Conservation (phyloP, 1,284 basidiomycete species). For the Heterobasidion irregulare region DNA sequence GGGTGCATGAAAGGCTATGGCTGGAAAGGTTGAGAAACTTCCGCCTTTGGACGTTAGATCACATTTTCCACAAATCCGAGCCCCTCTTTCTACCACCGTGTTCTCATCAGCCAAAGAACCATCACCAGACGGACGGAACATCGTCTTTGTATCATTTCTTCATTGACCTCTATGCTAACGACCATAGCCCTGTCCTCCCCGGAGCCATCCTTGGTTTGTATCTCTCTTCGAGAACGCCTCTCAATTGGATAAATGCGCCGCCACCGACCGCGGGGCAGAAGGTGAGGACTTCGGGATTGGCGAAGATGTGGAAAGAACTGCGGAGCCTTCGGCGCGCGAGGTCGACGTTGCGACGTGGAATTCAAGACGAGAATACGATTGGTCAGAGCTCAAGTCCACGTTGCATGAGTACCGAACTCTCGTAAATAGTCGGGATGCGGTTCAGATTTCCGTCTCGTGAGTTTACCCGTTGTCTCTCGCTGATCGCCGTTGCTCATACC, state of each 20-base stretch:
- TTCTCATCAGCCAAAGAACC: slow-evolving; percentile 32
- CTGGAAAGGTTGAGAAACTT: no score
- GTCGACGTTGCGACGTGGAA: slow-evolving; percentile 61
- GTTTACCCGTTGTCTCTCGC: no score
- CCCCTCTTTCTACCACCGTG: slow-evolving; percentile 24
- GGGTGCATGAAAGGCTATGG: no score
- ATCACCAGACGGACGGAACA: slow-evolving; percentile 47
- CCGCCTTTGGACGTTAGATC: no score
- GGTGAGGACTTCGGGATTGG: slow-evolving; percentile 21
- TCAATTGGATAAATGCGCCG: slow-evolving; percentile 17
- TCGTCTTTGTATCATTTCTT: slow-evolving; percentile 48
- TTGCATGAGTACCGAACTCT: no score
- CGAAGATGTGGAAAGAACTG: slow-evolving; percentile 23
- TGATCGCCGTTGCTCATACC: no score
- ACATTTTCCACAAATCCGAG: slow-evolving; percentile 10
- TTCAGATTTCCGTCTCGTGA: no score
- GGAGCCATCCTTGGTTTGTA: slow-evolving; percentile 28
- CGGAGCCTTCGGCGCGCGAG: slow-evolving; percentile 45
- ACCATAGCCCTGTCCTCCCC: slow-evolving; percentile 20
- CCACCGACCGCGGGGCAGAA: slow-evolving; percentile 10
- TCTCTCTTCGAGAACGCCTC: slow-evolving; percentile 28
- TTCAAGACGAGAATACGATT: slow-evolving; percentile 43
- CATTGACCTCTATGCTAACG: slow-evolving; percentile 29
- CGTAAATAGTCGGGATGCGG: no score
- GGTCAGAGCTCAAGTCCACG: slow-evolving; percentile 38